Evolutionary conservation across 495 filamentous ascomycete genomes (phyloP), one percentile per base, ranked within the genome.

Genomic region (Xylaria intraflava): DNA sequence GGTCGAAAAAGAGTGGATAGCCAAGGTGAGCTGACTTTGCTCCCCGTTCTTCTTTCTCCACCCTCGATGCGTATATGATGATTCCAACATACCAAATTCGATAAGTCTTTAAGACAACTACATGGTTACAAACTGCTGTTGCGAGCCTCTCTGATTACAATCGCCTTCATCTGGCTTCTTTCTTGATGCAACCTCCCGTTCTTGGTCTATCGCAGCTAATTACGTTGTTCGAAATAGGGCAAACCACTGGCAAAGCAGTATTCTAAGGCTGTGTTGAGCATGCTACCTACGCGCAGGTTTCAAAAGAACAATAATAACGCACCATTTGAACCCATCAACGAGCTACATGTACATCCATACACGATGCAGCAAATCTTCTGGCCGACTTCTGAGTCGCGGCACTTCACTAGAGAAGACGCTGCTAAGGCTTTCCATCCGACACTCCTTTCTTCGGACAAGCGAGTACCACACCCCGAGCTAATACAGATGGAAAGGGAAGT

Each of bases 51-150:
- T 51, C 38, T 49, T 38, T 51, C 61, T 57, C 63, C 53, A 14
- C 46, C 30, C 26, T n/a, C 16, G 23, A 27, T 48, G 55, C 52
- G 66, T 49, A 41, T 44, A 74, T 78, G 74, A 78, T 82, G 77
- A 76, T 69, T 49, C 59, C 53, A 64, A 64, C 53, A 64, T 59
- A 71, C 67, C 69, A 78, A 29, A 79, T 83, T 84, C 90, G 92
- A 96, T 98, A 95, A 95, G 92, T 96, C 92, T 96, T 92, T 77
- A 96, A 96, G 92, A 96, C 89, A 82, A 60, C 73, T 74, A 64
- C 70, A 82, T 90, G 86, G 82, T 88, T 89, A 90, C 71, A 83
- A 77, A 76, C 66, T 69, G 52, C 71, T 69, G 69, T 71, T 76
- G 63, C 64, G 69, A 72, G 70, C 71, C 65, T 72, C 68, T 75